phyloP scores from a whole-genome alignment of 805 yeast species.

The Spathaspora arborariae region DNA sequence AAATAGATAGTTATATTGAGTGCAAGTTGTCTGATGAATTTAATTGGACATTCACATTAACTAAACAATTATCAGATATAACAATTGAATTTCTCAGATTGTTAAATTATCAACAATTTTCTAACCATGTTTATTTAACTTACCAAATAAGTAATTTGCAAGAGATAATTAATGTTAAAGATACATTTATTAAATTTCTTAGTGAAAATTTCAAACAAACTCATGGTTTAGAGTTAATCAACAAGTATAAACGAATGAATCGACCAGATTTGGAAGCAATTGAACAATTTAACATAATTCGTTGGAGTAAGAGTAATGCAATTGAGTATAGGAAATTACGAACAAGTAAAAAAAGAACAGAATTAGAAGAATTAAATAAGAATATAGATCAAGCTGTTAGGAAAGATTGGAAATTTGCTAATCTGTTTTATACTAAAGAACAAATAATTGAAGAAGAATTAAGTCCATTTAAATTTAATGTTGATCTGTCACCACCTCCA shows the following conservation, averaged over 20 bases:
- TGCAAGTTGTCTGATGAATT: constrained; percentile 10
- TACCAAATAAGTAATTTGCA: constrained; percentile 18
- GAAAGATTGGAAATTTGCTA: constrained; percentile 6
- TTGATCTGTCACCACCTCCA: not conserved
- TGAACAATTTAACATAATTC: constrained; percentile 7
- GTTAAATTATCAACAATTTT: constrained; percentile 19
- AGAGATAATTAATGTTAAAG: constrained; percentile 21
- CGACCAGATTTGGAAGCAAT: constrained; percentile 7
- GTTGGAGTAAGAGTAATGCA: constrained; percentile 8
- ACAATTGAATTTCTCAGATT: constrained; percentile 15
- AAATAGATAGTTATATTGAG: not conserved
- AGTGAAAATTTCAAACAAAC: constrained; percentile 31
- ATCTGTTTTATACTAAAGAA: constrained; percentile 2
- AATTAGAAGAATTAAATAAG: not conserved
- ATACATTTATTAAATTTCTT: constrained; percentile 28
- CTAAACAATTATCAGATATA: constrained; percentile 4
- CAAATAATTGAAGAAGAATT: not conserved
- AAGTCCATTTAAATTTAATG: not conserved
- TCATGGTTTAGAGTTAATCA: constrained; percentile 32
- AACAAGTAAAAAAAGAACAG: not conserved
- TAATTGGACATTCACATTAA: constrained; percentile 20
- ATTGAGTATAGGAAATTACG: constrained; percentile 2
- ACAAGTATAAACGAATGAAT: constrained; percentile 22
- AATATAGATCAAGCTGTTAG: constrained; percentile 2
- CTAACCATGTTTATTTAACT: constrained; percentile 17